These are phyloP conservation scores for Rhinocladiella mackenziei DNA, from an alignment of 2,329 filamentous ascomycete genomes.

Conservation along the genomic window DNA sequence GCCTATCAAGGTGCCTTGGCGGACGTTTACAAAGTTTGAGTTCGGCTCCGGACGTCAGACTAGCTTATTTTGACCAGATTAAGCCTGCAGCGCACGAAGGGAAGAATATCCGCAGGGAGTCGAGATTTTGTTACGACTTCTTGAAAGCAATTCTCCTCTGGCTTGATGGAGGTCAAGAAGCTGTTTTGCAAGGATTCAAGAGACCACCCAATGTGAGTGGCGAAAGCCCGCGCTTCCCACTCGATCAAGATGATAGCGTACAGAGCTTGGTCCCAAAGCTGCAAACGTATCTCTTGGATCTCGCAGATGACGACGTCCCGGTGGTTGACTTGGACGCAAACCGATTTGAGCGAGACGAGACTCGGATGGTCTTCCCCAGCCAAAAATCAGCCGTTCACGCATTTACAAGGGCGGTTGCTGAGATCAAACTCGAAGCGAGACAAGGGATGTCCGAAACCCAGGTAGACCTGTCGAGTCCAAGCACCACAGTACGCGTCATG, in stretches of 20 bases:
- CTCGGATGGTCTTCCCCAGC: conserved; percentile 48
- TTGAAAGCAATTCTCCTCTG: conserved; percentile 60
- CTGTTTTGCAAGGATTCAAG: conserved; percentile 56
- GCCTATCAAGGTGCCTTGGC: conserved; percentile 54
- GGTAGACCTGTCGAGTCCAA: conserved; percentile 27
- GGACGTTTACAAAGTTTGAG: conserved; percentile 48
- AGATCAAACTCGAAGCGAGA: conserved; percentile 50
- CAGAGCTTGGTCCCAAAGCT: conserved; percentile 54
- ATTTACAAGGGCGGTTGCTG: conserved; percentile 51
- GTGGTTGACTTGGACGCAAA: conserved; percentile 57
- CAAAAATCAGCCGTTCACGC: conserved; percentile 55
- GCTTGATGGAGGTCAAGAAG: conserved; percentile 56
- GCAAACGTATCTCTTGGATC: conserved; percentile 56
- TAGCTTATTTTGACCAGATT: conserved; percentile 49
- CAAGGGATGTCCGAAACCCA: conserved; percentile 34
- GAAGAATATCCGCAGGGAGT: conserved; percentile 35
- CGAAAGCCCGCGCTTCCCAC: conserved; percentile 48
- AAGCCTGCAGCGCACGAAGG: conserved; percentile 44
- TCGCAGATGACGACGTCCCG: conserved; percentile 47
- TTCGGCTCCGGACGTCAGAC: conserved; percentile 36
- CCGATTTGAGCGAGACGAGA: conserved; percentile 55
- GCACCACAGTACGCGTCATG: conserved; percentile 34
- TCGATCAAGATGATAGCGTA: conserved; percentile 48
- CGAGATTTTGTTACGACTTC: conserved; percentile 62
- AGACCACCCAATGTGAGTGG: conserved; percentile 40